Conservation (phyloP, 352 stramenopile species). For the Peronospora belbahrii region DNA sequence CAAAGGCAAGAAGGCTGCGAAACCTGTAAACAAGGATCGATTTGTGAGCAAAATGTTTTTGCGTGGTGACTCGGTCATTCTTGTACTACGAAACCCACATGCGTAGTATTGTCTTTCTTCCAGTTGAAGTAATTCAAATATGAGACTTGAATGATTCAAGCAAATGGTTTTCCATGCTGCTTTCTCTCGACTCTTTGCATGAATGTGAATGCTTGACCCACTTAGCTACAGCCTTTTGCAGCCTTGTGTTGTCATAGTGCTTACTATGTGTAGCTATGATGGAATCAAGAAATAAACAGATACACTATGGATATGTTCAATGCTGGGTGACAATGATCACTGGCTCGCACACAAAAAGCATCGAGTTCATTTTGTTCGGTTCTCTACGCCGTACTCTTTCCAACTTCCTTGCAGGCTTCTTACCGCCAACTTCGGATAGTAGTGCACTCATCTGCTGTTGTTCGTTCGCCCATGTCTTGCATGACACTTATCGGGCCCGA, state of each 20-base stretch:
- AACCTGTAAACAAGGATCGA: slow-evolving; percentile 96
- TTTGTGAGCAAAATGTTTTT: slow-evolving; percentile 99
- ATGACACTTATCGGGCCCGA: slow-evolving; percentile 2
- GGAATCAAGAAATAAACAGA: too few species aligned
- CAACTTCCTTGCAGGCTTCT: slow-evolving; percentile 18
- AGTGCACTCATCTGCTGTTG: slow-evolving; percentile 6
- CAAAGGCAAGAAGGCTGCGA: slow-evolving; percentile 93
- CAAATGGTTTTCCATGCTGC: too few species aligned
- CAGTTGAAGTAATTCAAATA: slow-evolving; percentile 25
- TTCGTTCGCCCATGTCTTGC: slow-evolving; percentile 12
- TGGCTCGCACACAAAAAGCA: slow-evolving; percentile 14
- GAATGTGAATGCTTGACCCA: too few species aligned
- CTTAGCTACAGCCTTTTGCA: too few species aligned
- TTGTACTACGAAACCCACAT: slow-evolving; percentile 96
- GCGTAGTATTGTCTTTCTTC: slow-evolving; percentile 33
- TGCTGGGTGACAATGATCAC: too few species aligned
- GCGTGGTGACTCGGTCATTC: slow-evolving; percentile 98
- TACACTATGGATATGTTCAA: too few species aligned
- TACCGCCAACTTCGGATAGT: slow-evolving; percentile 16
- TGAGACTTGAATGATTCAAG: slow-evolving; percentile 12
- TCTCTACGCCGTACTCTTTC: slow-evolving; percentile 8
- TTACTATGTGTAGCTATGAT: too few species aligned
- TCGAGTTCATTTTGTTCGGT: slow-evolving; percentile 29
- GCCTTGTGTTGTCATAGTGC: too few species aligned
- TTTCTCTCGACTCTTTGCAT: too few species aligned